Conservation (phyloP, 2,329 filamentous ascomycete species). For the Pseudocercospora musae region DNA sequence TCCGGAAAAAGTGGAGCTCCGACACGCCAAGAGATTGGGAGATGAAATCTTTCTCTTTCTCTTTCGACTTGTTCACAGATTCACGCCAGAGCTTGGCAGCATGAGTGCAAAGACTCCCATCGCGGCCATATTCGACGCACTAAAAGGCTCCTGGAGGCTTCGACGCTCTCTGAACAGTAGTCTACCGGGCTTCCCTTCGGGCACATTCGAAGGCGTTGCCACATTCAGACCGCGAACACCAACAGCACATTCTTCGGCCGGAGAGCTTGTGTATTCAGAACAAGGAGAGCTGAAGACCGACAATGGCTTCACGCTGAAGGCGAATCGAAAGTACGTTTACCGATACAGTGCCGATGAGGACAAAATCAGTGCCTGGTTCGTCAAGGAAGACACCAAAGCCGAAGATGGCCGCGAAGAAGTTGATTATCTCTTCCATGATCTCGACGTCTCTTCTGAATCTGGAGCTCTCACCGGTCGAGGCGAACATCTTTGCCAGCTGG, state of each 20-base stretch:
- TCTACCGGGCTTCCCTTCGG: constrained; percentile 36
- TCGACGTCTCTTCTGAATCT: constrained; percentile 55
- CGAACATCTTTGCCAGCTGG: constrained; percentile 67
- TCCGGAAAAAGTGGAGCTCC: background rate
- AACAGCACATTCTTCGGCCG: constrained; percentile 28
- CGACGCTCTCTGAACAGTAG: constrained; percentile 32
- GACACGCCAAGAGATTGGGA: background rate
- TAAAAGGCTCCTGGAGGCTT: constrained; percentile 36
- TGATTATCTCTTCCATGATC: constrained; percentile 72
- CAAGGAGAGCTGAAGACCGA: constrained; percentile 37
- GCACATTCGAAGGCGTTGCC: constrained; percentile 36
- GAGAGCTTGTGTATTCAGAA: constrained; percentile 36
- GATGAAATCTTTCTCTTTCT: no score
- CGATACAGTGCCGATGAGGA: constrained; percentile 64
- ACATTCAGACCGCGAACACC: constrained; percentile 34
- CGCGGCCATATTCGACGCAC: constrained; percentile 32
- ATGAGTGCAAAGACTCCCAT: constrained; percentile 24
- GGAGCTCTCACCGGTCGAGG: constrained; percentile 60
- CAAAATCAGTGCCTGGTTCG: constrained; percentile 70
- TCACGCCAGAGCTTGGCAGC: background rate
- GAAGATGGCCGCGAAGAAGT: constrained; percentile 42
- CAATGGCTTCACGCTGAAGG: constrained; percentile 51
- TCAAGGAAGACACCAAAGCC: constrained; percentile 60
- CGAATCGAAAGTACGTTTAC: constrained; percentile 69
- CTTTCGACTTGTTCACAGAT: no score